Evolutionary conservation across 176 grass and related monocot genomes (phyloP).

Genomic region (Avena atlantica): DNA sequence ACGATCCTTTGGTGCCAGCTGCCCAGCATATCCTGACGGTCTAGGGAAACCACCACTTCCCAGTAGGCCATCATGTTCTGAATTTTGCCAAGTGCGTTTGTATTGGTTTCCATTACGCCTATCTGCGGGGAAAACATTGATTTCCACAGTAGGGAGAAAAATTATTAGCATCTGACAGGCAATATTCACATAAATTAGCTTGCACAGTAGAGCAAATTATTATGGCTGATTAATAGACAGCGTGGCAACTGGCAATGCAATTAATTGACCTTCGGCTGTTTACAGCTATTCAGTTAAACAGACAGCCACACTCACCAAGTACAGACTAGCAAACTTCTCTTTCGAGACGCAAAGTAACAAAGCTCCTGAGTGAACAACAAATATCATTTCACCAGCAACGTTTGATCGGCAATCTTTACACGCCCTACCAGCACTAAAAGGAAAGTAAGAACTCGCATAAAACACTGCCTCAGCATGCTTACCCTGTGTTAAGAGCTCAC

Average conservation of each 20-base stretch:
- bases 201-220: background rate
- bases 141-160: background rate
- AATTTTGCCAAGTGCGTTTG: slow-evolving; percentile 65
- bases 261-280: background rate
- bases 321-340: slow-evolving; percentile 12
- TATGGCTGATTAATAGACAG: slow-evolving; percentile 14
- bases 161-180: too few species aligned
- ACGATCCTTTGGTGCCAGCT: slow-evolving; percentile 58
- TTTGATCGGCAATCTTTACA: background rate
- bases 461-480: background rate
- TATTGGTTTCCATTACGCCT: slow-evolving; percentile 64
- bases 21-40: slow-evolving; percentile 65
- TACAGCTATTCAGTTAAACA: background rate
- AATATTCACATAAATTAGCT: too few species aligned
- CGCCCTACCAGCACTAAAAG: background rate
- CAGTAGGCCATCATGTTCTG: slow-evolving; percentile 92
- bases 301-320: background rate
- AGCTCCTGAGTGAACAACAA: background rate
- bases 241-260: background rate
- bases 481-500: slow-evolving; percentile 63
- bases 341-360: background rate
- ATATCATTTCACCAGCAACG: slow-evolving; percentile 13
- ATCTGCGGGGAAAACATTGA: slow-evolving; percentile 55
- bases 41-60: slow-evolving; percentile 81
- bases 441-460: background rate